A percentile compares a stretch with the other conserved stretches of the same genome.
Evolutionary conservation across 176 grass and related monocot genomes (phyloP).

Genomic region (Juncus effusus): DNA sequence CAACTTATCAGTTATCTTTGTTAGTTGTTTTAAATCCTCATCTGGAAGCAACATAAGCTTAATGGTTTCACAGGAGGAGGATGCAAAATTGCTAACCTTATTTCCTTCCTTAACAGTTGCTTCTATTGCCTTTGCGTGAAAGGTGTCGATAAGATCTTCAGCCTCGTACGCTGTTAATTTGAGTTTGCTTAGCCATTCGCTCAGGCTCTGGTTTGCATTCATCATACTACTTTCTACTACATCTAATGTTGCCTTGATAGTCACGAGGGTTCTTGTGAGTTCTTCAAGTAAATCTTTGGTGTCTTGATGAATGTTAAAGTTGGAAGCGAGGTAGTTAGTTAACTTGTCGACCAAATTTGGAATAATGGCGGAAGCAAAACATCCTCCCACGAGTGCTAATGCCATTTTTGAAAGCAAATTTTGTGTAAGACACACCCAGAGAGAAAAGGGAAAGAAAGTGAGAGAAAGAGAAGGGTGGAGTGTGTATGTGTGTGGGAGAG

Average conservation of each 20-base stretch:
- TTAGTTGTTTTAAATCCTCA: neutral
- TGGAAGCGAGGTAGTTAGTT: neutral
- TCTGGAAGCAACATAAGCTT: neutral
- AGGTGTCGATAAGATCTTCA: neutral
- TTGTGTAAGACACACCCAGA: neutral
- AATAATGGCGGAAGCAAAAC: constrained; percentile 4
- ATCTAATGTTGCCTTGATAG: neutral
- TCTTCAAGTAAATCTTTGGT: neutral
- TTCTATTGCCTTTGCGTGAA: neutral
- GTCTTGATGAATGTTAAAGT: neutral
- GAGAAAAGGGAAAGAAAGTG: too few relatives aligned
- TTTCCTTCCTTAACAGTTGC: neutral
- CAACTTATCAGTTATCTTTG: neutral
- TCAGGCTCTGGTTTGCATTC: neutral
- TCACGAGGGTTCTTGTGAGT: neutral
- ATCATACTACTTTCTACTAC: neutral
- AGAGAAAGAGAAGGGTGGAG: too few relatives aligned
- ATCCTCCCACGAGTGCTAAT: neutral
- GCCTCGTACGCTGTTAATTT: neutral
- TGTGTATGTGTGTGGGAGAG: too few relatives aligned
- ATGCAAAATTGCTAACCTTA: neutral
- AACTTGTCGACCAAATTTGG: neutral
- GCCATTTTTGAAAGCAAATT: neutral
- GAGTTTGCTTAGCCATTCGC: neutral
- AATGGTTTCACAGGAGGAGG: neutral